Conservation (phyloP, 179 eudicot genomes). For the Nepenthes alata region DNA sequence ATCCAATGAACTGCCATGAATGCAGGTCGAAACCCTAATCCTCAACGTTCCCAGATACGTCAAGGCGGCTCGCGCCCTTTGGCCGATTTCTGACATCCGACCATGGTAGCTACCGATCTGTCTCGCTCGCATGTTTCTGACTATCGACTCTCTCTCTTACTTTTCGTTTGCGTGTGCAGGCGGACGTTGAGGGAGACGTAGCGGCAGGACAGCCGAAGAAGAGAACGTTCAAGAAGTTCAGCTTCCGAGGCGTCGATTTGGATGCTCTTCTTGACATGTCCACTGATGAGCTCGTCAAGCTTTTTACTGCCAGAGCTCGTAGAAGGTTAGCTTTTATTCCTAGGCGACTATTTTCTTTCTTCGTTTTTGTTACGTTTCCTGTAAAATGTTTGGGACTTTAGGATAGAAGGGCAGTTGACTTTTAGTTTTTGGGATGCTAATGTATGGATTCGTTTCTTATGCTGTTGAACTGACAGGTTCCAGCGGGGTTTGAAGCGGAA, state of each 20-base stretch:
- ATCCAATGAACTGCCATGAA: no score
- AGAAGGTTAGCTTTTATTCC: constrained; percentile 36
- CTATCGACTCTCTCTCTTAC: not conserved
- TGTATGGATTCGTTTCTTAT: not conserved
- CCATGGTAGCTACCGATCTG: not conserved
- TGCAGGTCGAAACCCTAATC: no score
- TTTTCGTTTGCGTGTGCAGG: constrained; percentile 10
- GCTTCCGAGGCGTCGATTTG: constrained; percentile 82
- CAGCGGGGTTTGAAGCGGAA: constrained; percentile 83
- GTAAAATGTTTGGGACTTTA: no score
- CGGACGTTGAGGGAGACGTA: constrained; percentile 26
- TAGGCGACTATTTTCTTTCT: not conserved
- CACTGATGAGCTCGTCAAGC: constrained; percentile 85
- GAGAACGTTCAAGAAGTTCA: constrained; percentile 99
- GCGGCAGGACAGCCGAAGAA: constrained; percentile 58
- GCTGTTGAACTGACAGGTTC: constrained; percentile 29
- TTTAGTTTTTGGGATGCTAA: no score
- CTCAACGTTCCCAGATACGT: no score
- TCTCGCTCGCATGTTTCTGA: not conserved
- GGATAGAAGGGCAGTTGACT: no score
- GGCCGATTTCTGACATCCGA: no score
- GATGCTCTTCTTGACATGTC: constrained; percentile 80
- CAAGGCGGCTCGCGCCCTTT: no score
- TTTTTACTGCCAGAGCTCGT: constrained; percentile 66
- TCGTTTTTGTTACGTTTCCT: not conserved